Evolutionary conservation across 306 rosid genomes (phyloP).

Genomic region (Cucumis cinereus): DNA sequence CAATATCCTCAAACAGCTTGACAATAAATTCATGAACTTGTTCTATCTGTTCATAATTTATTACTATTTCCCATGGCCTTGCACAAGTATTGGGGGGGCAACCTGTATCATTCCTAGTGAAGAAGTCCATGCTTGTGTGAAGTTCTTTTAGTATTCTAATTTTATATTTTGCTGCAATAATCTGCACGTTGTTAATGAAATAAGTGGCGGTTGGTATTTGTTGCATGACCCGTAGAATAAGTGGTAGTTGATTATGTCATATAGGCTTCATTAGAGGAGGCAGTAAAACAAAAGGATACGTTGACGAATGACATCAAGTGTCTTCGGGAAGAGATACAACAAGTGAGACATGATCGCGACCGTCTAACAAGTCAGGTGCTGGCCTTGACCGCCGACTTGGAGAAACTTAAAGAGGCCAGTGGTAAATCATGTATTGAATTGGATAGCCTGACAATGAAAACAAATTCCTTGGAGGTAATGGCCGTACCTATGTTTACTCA

Average conservation of each 20-base stretch:
- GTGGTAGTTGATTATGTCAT: not conserved
- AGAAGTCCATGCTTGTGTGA: not conserved
- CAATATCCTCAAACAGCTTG: not conserved
- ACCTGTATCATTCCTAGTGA: not conserved
- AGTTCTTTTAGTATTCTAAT: not conserved
- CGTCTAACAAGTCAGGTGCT: constrained; percentile 35
- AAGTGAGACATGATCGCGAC: constrained; percentile 75
- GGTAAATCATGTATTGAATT: constrained; percentile 37
- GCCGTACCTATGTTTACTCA: not conserved
- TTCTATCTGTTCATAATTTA: not conserved
- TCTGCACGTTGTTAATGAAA: not conserved
- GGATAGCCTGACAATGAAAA: constrained; percentile 44
- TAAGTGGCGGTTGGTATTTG: not conserved
- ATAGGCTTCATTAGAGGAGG: constrained; percentile 62
- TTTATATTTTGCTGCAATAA: not conserved
- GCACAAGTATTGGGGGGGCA: not conserved
- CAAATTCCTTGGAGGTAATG: constrained; percentile 60
- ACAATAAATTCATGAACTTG: not conserved
- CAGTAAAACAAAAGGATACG: constrained; percentile 40
- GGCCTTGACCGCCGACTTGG: constrained; percentile 38
- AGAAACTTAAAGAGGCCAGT: constrained; percentile 31
- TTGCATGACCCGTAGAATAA: not conserved
- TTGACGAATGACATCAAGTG: constrained; percentile 42
- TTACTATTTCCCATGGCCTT: not conserved
- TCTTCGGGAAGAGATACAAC: constrained; percentile 63